Conservation (phyloP, 2,329 filamentous ascomycete genomes). For the Cordyceps cicadae region DNA sequence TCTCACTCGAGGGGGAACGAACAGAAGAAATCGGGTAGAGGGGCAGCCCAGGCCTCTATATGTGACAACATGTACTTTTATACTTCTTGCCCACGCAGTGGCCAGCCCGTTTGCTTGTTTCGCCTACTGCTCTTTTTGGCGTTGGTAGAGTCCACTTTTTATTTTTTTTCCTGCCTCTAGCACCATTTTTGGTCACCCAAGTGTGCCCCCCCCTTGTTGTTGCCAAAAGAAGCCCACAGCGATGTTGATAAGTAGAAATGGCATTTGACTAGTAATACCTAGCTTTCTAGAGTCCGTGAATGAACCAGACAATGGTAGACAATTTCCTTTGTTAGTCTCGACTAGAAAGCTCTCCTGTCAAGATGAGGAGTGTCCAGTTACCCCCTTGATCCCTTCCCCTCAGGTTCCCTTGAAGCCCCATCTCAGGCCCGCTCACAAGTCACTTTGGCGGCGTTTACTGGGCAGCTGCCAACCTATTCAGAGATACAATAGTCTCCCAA, state of each 20-base stretch:
- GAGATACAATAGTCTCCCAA: background rate
- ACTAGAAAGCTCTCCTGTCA: no score
- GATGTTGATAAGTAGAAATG: no score
- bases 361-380: no score
- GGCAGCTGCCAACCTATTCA: background rate
- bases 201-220: background rate
- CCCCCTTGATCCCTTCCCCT: background rate
- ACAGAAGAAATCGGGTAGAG: slow-evolving; percentile 10
- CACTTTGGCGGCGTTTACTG: background rate
- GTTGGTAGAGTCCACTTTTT: slow-evolving; percentile 2
- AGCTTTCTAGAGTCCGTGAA: no score
- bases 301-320: no score
- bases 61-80: slow-evolving; percentile 16
- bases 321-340: no score
- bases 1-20: slow-evolving; percentile 1
- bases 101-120: slow-evolving; percentile 12
- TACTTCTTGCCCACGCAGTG: slow-evolving; percentile 12
- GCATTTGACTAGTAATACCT: no score
- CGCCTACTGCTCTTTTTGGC: slow-evolving; percentile 6
- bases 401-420: background rate
- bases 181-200: background rate
- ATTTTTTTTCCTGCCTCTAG: slow-evolving; percentile 3
- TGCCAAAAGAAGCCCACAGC: no score
- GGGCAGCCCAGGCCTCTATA: slow-evolving; percentile 13
- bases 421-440: background rate